These are phyloP conservation scores for Diplodia seriata DNA, from an alignment of 2,329 filamentous ascomycete species.

Conservation along the genomic window DNA sequence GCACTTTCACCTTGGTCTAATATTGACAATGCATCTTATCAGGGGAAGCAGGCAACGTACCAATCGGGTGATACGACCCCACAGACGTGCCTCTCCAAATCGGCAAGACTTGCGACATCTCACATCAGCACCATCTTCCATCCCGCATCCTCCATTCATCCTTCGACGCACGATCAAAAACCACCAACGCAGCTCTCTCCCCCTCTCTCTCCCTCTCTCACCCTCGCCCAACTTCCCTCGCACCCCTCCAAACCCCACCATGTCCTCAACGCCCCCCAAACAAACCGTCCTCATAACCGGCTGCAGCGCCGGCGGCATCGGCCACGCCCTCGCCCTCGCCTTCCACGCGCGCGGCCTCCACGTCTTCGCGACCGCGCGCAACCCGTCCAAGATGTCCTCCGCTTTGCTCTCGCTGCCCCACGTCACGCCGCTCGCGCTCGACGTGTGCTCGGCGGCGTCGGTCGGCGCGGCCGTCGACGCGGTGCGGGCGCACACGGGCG, in stretches of 20 bases:
- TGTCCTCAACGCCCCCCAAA: conserved; percentile 1
- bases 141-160: too few relatives aligned
- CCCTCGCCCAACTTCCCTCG: neutral
- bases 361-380: conserved; percentile 54
- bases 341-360: conserved; percentile 49
- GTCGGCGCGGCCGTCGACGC: neutral
- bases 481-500: neutral
- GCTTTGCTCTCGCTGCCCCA: too few relatives aligned
- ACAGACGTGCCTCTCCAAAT: too few relatives aligned
- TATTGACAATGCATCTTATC: too few relatives aligned
- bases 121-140: too few relatives aligned
- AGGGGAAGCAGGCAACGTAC: too few relatives aligned
- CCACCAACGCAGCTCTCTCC: too few relatives aligned
- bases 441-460: conserved; percentile 34
- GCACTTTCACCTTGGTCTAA: neutral
- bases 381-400: conserved; percentile 45
- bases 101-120: too few relatives aligned
- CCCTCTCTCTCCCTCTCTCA: neutral
- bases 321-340: conserved; percentile 48
- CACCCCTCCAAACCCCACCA: neutral
- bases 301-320: conserved; percentile 49
- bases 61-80: too few relatives aligned
- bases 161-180: too few relatives aligned
- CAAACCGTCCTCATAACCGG: conserved; percentile 40
- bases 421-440: conserved; percentile 12